Conservation (phyloP, 129 eudicot species). For the Centaurea solstitialis region DNA sequence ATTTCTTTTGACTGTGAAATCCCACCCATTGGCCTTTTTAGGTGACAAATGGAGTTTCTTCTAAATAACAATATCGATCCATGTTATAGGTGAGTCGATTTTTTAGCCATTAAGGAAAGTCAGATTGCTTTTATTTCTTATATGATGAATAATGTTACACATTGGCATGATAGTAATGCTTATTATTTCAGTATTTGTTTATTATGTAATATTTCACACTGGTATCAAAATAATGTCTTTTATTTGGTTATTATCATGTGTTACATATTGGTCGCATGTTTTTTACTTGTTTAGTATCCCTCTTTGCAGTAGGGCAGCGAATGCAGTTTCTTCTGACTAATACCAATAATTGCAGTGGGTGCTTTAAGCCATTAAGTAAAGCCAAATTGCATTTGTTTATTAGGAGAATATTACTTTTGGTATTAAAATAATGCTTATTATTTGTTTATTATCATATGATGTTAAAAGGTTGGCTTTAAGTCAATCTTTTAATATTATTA, state of each 20-base stretch:
- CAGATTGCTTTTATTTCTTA: not conserved
- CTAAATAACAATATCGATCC: not conserved
- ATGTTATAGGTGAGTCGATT: not conserved
- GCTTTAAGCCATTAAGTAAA: not conserved
- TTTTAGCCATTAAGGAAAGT: not conserved
- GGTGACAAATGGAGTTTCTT: not conserved
- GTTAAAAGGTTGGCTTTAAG: too few relatives aligned
- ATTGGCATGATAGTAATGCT: not conserved
- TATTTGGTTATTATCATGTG: not conserved
- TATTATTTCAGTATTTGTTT: not conserved
- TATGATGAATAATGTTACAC: not conserved
- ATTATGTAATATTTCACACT: not conserved
- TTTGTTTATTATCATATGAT: not conserved
- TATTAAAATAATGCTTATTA: not conserved
- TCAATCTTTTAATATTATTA: too few relatives aligned
- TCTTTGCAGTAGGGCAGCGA: not conserved
- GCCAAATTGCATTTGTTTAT: not conserved
- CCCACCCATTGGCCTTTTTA: not conserved
- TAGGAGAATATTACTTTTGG: not conserved
- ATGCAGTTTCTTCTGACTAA: not conserved
- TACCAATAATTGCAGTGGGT: not conserved
- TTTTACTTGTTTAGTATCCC: not conserved
- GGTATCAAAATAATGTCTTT: not conserved
- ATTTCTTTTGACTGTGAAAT: not conserved
- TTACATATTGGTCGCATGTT: too few relatives aligned